Evolutionary conservation across 352 stramenopile genomes (phyloP).

Genomic region (Phytophthora colocasiae): DNA sequence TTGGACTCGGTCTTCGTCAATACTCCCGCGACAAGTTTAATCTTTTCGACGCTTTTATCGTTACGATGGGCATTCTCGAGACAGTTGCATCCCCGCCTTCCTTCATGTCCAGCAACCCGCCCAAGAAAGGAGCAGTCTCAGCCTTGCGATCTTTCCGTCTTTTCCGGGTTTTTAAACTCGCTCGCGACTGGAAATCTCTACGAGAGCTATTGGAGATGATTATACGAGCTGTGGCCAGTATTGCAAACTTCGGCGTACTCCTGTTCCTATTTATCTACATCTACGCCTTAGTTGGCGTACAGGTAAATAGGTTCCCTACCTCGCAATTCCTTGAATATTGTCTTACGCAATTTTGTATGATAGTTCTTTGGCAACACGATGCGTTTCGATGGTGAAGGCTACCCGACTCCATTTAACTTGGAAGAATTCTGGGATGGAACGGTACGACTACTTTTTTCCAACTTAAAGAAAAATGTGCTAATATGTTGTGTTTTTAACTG

Average conservation of each 20-base stretch:
- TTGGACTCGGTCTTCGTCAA: slow-evolving; percentile 76
- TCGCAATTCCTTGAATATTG: no score
- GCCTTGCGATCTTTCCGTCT: slow-evolving; percentile 91
- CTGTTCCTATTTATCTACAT: slow-evolving; percentile 97
- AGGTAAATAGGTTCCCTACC: slow-evolving; percentile 44
- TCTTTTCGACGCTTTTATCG: slow-evolving; percentile 89
- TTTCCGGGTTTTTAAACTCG: slow-evolving; percentile 95
- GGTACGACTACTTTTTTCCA: slow-evolving; percentile 27
- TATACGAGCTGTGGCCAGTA: slow-evolving; percentile 89
- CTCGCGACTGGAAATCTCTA: slow-evolving; percentile 92
- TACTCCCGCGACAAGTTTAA: slow-evolving; percentile 87
- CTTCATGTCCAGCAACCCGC: slow-evolving; percentile 64
- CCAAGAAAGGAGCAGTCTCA: slow-evolving; percentile 74
- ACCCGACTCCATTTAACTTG: slow-evolving; percentile 50
- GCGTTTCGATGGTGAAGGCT: slow-evolving; percentile 89
- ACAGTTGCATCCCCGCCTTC: slow-evolving; percentile 70
- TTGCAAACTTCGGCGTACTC: slow-evolving; percentile 94
- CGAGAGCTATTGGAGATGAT: slow-evolving; percentile 94
- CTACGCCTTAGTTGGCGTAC: slow-evolving; percentile 91
- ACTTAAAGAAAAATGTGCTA: background rate
- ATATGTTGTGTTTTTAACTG: slow-evolving; percentile 3
- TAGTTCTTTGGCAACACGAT: slow-evolving; percentile 96
- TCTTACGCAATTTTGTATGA: slow-evolving; percentile 1
- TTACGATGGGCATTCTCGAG: slow-evolving; percentile 79
- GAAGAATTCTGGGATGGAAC: slow-evolving; percentile 70